phyloP scores from a whole-genome alignment of 2,329 filamentous ascomycete species.

The Pestalotiopsis sp. region DNA sequence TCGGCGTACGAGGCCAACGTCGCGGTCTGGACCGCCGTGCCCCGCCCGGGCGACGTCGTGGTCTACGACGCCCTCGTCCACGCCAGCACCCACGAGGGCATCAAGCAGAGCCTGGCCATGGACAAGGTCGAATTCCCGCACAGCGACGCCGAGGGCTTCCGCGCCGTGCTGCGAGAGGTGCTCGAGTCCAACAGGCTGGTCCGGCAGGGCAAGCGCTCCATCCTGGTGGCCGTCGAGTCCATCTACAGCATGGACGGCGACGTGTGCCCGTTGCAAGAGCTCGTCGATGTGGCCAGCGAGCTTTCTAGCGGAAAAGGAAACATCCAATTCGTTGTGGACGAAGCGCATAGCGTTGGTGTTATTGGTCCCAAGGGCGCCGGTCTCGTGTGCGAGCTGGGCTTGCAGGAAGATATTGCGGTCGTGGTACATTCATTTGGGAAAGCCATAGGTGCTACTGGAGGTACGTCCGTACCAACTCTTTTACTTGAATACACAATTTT shows the following conservation, averaged over 20 bases:
- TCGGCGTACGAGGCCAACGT: slow-evolving; percentile 58
- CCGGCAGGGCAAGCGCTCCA: slow-evolving; percentile 26
- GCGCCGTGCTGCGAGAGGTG: slow-evolving; percentile 33
- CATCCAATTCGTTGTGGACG: slow-evolving; percentile 55
- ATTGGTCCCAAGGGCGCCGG: slow-evolving; percentile 51
- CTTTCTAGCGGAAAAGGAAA: slow-evolving; percentile 35
- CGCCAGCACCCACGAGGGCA: slow-evolving; percentile 67
- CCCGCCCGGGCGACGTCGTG: slow-evolving; percentile 55
- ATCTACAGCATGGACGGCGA: slow-evolving; percentile 53
- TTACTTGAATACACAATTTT: slow-evolving; percentile 3
- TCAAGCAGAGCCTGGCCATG: slow-evolving; percentile 56
- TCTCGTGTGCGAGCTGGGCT: slow-evolving; percentile 48
- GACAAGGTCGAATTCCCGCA: slow-evolving; percentile 46
- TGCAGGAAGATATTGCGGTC: slow-evolving; percentile 51
- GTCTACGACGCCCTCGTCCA: slow-evolving; percentile 69
- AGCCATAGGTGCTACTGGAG: slow-evolving; percentile 43
- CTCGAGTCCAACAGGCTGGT: slow-evolving; percentile 31
- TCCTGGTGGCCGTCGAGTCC: slow-evolving; percentile 42
- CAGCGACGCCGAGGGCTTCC: slow-evolving; percentile 39
- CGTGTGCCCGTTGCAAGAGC: slow-evolving; percentile 37
- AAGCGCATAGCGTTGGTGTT: slow-evolving; percentile 55
- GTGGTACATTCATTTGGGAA: slow-evolving; percentile 56
- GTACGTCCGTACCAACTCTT: slow-evolving; percentile 10
- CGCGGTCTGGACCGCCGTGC: slow-evolving; percentile 50
- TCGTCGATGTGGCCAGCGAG: slow-evolving; percentile 36